A percentile compares a stretch with the other conserved stretches of the same genome.
phyloP scores from a whole-genome alignment of 2,329 filamentous ascomycete genomes.

The Aspergillus transmontanensis region DNA sequence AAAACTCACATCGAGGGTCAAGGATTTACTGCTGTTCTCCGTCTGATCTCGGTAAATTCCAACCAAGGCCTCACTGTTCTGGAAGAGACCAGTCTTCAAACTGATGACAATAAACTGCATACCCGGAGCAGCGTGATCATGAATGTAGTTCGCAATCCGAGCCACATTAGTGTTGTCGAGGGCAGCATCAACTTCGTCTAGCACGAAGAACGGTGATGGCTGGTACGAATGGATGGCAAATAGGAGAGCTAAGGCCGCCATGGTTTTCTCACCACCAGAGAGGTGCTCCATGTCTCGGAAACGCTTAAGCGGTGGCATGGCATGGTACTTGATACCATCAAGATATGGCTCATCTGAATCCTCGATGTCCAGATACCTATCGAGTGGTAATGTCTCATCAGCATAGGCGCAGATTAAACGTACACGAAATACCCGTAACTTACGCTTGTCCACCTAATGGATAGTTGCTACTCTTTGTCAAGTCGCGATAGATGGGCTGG shows the following conservation, averaged over 20 bases:
- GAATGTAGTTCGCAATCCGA: constrained; percentile 94
- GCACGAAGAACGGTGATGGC: constrained; percentile 93
- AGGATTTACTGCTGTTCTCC: constrained; percentile 84
- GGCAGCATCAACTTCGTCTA: constrained; percentile 96
- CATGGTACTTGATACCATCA: constrained; percentile 95
- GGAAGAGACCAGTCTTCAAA: constrained; percentile 92
- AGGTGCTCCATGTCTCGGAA: constrained; percentile 99
- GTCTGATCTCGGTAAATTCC: constrained; percentile 95
- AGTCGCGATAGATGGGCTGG: constrained; percentile 87
- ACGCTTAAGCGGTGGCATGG: constrained; percentile 96
- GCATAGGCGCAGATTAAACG: background rate
- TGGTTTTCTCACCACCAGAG: constrained; percentile 97
- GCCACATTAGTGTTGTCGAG: constrained; percentile 98
- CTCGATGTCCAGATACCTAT: constrained; percentile 83
- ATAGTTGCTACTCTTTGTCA: constrained; percentile 87
- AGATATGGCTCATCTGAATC: constrained; percentile 96
- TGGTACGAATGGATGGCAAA: constrained; percentile 98
- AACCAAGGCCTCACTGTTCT: constrained; percentile 92
- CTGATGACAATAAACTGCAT: constrained; percentile 99
- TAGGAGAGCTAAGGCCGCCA: constrained; percentile 92
- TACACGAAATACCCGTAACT: constrained; percentile 20
- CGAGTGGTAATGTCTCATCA: constrained; percentile 12
- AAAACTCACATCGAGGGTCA: constrained; percentile 89
- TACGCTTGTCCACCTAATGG: constrained; percentile 80
- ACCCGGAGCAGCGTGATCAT: constrained; percentile 88